phyloP scores from a whole-genome alignment of 768 basidiomycete genomes.

The Cantharellus anzutake region DNA sequence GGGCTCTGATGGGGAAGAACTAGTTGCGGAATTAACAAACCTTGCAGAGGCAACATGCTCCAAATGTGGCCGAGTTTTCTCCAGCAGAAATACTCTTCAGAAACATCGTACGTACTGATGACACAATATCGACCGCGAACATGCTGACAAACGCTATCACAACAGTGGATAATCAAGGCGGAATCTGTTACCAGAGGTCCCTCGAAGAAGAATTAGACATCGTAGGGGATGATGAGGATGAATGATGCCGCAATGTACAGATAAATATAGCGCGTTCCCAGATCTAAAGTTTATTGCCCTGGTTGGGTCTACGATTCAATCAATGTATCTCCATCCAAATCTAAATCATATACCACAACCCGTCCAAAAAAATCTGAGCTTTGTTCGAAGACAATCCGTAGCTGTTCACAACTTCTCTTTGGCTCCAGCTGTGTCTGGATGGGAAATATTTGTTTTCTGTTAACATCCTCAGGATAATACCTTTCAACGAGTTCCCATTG shows the following conservation, averaged over 20 bases:
- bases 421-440: constrained; percentile 14
- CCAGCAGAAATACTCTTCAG: background rate
- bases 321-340: constrained; percentile 1
- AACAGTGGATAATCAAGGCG: background rate
- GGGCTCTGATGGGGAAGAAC: background rate
- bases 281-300: no score
- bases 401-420: constrained; percentile 9
- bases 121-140: background rate
- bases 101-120: background rate
- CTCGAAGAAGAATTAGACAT: background rate
- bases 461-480: constrained; percentile 66
- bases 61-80: background rate
- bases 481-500: constrained; percentile 33
- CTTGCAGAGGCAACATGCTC: background rate
- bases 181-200: background rate
- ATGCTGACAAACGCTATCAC: background rate
- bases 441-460: constrained; percentile 49
- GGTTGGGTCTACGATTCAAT: no score
- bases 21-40: background rate
- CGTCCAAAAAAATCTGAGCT: constrained; percentile 79
- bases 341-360: constrained; percentile 51
- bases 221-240: background rate
- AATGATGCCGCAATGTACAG: background rate
- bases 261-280: no score
- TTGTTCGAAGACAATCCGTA: constrained; percentile 57